Evolutionary conservation across 2,329 filamentous ascomycete species (phyloP).

Genomic region (Tolypocladium paradoxum): DNA sequence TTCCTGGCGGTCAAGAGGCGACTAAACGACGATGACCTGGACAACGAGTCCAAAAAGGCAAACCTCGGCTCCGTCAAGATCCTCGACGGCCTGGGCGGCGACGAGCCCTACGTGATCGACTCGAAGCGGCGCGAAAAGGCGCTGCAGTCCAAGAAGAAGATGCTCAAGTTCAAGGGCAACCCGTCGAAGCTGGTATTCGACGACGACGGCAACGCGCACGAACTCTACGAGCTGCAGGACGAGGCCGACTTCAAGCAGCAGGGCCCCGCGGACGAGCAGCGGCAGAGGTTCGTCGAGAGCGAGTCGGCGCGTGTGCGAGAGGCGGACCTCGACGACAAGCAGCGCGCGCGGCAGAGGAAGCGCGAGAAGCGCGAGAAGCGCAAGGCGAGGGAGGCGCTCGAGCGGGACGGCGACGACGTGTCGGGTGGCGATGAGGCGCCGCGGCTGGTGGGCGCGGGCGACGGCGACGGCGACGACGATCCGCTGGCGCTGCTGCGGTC

Average conservation of each 20-base stretch:
- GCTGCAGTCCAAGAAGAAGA: conserved; percentile 88
- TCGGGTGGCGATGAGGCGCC: conserved; percentile 16
- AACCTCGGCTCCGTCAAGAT: conserved; percentile 39
- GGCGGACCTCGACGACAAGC: conserved; percentile 77
- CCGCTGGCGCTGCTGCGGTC: conserved; percentile 48
- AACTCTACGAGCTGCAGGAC: conserved; percentile 78
- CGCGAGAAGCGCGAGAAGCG: conserved; percentile 65
- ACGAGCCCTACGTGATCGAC: conserved; percentile 72
- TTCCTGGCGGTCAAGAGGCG: conserved; percentile 86
- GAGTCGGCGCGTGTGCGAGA: conserved; percentile 61
- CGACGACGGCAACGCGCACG: conserved; percentile 77
- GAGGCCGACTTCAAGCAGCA: conserved; percentile 69
- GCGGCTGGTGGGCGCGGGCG: conserved; percentile 25
- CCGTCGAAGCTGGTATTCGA: conserved; percentile 83
- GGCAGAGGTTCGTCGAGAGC: conserved; percentile 64
- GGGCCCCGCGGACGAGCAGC: conserved; percentile 66
- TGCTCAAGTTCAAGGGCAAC: conserved; percentile 81
- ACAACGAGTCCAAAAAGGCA: conserved; percentile 35
- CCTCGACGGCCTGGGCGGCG: conserved; percentile 56
- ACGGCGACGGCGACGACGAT: conserved; percentile 36
- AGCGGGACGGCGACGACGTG: conserved; percentile 16
- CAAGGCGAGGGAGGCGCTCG: conserved; percentile 51
- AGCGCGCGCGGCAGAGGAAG: conserved; percentile 65
- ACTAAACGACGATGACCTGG: conserved; percentile 59
- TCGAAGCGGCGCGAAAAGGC: conserved; percentile 93